Conservation (phyloP, 2,329 filamentous ascomycete genomes). For the Acrocalymma vagum region DNA sequence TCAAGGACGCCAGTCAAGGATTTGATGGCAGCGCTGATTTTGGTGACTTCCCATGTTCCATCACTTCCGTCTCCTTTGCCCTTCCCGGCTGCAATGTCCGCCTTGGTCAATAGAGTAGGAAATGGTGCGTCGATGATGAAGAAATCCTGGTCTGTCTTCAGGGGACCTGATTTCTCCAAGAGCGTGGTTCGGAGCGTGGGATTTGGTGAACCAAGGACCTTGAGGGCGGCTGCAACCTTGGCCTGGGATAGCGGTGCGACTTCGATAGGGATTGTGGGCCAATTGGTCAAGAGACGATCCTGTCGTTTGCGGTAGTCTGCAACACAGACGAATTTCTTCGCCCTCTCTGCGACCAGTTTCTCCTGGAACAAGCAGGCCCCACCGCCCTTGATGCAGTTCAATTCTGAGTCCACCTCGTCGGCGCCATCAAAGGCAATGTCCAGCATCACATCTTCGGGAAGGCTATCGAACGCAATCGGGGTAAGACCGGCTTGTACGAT, state of each 20-base stretch:
- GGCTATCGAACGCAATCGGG: slow-evolving; percentile 78
- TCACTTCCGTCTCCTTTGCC: slow-evolving; percentile 63
- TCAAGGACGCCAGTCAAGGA: slow-evolving; percentile 87
- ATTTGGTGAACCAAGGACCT: slow-evolving; percentile 74
- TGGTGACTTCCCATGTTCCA: slow-evolving; percentile 82
- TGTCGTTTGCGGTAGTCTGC: slow-evolving; percentile 93
- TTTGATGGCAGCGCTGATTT: slow-evolving; percentile 78
- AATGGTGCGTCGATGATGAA: slow-evolving; percentile 95
- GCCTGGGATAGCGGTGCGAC: slow-evolving; percentile 85
- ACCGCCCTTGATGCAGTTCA: slow-evolving; percentile 98
- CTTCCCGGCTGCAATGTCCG: slow-evolving; percentile 58
- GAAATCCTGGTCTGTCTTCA: slow-evolving; percentile 86
- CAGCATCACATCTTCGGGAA: slow-evolving; percentile 71
- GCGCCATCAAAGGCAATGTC: slow-evolving; percentile 97
- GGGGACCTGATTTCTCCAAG: slow-evolving; percentile 80
- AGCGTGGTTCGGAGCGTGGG: slow-evolving; percentile 77
- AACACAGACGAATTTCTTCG: slow-evolving; percentile 87
- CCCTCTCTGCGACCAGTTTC: slow-evolving; percentile 88
- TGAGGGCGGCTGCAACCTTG: slow-evolving; percentile 77
- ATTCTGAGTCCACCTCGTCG: slow-evolving; percentile 91
- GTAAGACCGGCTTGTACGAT: slow-evolving; percentile 81
- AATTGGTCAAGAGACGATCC: slow-evolving; percentile 74
- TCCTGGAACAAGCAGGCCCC: slow-evolving; percentile 98
- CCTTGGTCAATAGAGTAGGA: slow-evolving; percentile 69
- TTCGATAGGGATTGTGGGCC: slow-evolving; percentile 91